Evolutionary conservation across 129 eudicot genomes (phyloP), one percentile per base, ranked within the genome.

Genomic region (Glebionis coronaria): DNA sequence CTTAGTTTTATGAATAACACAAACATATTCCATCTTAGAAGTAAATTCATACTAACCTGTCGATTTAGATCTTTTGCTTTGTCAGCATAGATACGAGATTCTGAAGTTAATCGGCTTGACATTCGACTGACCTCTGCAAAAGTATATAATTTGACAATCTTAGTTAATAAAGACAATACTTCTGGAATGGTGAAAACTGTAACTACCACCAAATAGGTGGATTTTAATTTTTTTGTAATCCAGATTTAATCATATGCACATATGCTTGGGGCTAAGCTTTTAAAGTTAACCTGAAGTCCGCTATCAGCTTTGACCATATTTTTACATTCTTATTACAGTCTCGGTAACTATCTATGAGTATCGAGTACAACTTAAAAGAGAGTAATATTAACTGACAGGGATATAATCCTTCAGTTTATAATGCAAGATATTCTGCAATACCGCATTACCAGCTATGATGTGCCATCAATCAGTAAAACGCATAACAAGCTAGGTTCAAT

Each of bases 21-120:
- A 25, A 13, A n/a, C 0, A 57, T 25, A 53, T 61, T 21, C 44
- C 44, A 54, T 62, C 46, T 54, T 23, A 38, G 65, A 47, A 10
- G 21, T 12, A 16, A 46, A 35, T 51, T 47, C 28, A 78, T 40
- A 60, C 88, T 59, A 46, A 89, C 99, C 97, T 89, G 99, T 15
- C 88, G 88, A 80, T 93, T 93, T 64, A 93, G 74, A 67, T 93
- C 99, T 78, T 71, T 86, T 28, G 97, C 99, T 70, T 89, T 93
- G 38, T 89, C 90, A 76, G 99, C 99, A 62, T 93, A 93, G 68
- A 93, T 78, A 68, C 97, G 97, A 74, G 99, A 89, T 64, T 93
- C 97, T 5, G 99, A 93, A 5, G 99, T 89, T 80, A 93, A 84
- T 16, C 97, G 92, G 78, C 95, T 89, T 65, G 97, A 93, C 97